Evolutionary conservation across 2,329 filamentous ascomycete genomes (phyloP).

Genomic region (Fusarium incarnatum): DNA sequence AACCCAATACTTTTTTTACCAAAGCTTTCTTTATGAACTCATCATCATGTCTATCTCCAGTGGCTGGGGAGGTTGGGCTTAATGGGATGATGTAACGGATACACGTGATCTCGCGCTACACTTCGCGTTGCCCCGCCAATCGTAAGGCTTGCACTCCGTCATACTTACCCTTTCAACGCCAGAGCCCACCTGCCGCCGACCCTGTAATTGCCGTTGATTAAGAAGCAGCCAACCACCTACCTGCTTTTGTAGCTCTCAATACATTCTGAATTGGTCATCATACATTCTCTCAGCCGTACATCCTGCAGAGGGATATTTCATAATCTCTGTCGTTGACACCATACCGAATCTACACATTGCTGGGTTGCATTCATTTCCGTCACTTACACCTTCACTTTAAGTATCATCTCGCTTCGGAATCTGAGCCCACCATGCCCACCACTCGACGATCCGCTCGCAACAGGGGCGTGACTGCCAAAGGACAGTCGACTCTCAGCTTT

Average conservation of each 20-base stretch:
- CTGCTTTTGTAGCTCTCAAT: background rate
- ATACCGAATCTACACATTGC: background rate
- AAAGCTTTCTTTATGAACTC: background rate
- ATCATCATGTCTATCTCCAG: background rate
- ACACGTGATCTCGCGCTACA: slow-evolving; percentile 62
- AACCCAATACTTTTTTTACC: background rate
- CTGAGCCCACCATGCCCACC: slow-evolving; percentile 58
- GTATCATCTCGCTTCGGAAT: slow-evolving; percentile 5
- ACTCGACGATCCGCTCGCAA: slow-evolving; percentile 61
- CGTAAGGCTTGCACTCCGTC: slow-evolving; percentile 39
- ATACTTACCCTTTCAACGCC: slow-evolving; percentile 19
- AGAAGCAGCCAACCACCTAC: background rate
- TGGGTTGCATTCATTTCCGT: background rate
- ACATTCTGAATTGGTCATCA: slow-evolving; percentile 13
- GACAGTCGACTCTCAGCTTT: slow-evolving; percentile 67
- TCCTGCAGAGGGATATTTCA: background rate
- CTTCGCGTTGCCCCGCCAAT: slow-evolving; percentile 69
- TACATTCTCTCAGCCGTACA: slow-evolving; percentile 2
- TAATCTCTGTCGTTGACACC: background rate
- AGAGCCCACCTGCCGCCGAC: slow-evolving; percentile 24
- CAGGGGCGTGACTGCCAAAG: slow-evolving; percentile 54
- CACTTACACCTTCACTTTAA: slow-evolving; percentile 7
- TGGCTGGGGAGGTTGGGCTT: background rate
- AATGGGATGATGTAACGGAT: slow-evolving; percentile 17
- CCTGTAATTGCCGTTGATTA: slow-evolving; percentile 9